Evolutionary conservation across 2,329 filamentous ascomycete genomes (phyloP).

Genomic region (Alternaria sp.): DNA sequence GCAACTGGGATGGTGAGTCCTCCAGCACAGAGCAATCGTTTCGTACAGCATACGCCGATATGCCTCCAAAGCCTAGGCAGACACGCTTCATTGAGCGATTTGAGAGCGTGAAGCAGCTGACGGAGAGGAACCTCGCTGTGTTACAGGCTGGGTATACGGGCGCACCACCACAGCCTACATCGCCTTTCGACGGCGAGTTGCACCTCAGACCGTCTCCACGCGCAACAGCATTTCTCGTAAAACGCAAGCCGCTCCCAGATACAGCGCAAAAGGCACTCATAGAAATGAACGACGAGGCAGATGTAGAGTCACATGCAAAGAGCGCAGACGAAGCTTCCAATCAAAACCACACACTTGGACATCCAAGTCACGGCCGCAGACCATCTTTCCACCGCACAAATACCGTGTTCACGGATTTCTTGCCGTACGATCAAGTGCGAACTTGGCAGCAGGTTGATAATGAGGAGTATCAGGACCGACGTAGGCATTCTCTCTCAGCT

Average conservation of each 20-base stretch:
- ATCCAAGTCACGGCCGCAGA: neutral
- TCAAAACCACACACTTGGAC: neutral
- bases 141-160: neutral
- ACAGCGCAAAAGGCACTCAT: neutral
- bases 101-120: neutral
- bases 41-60: neutral
- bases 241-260: neutral
- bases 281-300: neutral
- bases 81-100: neutral
- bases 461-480: neutral
- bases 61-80: neutral
- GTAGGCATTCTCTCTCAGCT: neutral
- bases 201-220: neutral
- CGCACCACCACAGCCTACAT: neutral
- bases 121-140: neutral
- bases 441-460: slow-evolving; percentile 6
- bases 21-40: neutral
- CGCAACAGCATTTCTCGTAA: neutral
- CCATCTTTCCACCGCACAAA: neutral
- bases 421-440: neutral
- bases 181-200: neutral
- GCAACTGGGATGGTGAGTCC: neutral
- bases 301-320: neutral
- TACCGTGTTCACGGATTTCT: slow-evolving; percentile 1
- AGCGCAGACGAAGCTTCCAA: neutral